These are phyloP conservation scores for Blastobotrys americana DNA, from an alignment of 805 yeast genomes.

Conservation along the genomic window DNA sequence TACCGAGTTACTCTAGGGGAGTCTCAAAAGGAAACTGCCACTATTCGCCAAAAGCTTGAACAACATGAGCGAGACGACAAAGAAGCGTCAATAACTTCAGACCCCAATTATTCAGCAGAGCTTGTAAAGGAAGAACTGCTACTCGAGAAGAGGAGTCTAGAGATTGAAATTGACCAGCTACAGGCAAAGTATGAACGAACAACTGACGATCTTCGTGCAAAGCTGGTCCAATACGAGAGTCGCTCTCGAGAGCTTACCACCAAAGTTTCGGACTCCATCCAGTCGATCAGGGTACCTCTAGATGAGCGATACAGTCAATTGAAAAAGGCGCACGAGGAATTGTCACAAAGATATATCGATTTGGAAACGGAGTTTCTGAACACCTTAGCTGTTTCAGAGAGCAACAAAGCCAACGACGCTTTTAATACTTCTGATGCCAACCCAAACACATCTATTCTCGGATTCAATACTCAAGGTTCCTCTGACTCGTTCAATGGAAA, in stretches of 20 bases:
- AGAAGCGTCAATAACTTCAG: neutral
- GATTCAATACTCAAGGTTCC: neutral
- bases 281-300: conserved; percentile 12
- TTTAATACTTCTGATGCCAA: conserved; percentile 22
- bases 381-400: neutral
- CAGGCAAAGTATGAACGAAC: conserved; percentile 11
- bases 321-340: conserved; percentile 24
- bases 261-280: conserved; percentile 14
- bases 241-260: conserved; percentile 6
- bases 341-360: conserved; percentile 21
- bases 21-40: neutral
- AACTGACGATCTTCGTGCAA: conserved; percentile 12
- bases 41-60: neutral
- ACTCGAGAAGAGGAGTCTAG: conserved; percentile 9
- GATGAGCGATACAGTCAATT: conserved; percentile 21
- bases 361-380: conserved; percentile 23
- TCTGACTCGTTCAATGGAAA: neutral
- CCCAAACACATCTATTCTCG: neutral
- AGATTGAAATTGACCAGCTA: conserved; percentile 11
- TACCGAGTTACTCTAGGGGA: neutral
- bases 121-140: conserved; percentile 9
- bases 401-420: conserved; percentile 2
- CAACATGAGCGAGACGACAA: neutral
- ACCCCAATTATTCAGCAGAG: no score
- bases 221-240: conserved; percentile 14